Evolutionary conservation across 2,329 filamentous ascomycete genomes (phyloP).

Genomic region (Pseudocercospora vitis): DNA sequence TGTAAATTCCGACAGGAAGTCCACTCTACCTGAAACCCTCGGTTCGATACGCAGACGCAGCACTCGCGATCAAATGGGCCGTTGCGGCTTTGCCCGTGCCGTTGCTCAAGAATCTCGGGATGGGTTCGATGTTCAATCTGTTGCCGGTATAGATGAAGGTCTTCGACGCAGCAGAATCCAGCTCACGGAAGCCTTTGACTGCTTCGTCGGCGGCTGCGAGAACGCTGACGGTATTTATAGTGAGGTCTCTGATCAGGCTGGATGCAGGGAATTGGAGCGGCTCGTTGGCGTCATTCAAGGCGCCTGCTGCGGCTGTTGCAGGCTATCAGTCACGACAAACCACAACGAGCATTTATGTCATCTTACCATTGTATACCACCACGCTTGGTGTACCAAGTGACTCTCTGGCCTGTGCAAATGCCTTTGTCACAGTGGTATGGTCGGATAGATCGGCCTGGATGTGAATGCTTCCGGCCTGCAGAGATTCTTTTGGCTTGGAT

Average conservation of each 20-base stretch:
- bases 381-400: background rate
- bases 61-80: background rate
- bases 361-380: background rate
- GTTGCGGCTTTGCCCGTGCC: background rate
- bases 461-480: background rate
- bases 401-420: background rate
- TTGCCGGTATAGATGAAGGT: conserved; percentile 1
- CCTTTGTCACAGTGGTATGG: background rate
- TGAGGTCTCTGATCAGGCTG: no score
- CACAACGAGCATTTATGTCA: background rate
- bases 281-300: background rate
- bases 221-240: background rate
- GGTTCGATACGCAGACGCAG: background rate
- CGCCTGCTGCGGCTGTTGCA: background rate
- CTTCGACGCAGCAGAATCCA: background rate
- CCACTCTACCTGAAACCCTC: background rate
- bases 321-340: background rate
- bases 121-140: background rate
- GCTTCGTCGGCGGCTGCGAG: background rate
- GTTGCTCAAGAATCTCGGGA: background rate
- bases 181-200: background rate
- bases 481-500: background rate
- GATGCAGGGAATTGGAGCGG: background rate
- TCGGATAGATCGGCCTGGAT: background rate
- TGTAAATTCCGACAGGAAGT: no score